Evolutionary conservation across 208 protist species (phyloP).

Genomic region (Trichomonas tenax): DNA sequence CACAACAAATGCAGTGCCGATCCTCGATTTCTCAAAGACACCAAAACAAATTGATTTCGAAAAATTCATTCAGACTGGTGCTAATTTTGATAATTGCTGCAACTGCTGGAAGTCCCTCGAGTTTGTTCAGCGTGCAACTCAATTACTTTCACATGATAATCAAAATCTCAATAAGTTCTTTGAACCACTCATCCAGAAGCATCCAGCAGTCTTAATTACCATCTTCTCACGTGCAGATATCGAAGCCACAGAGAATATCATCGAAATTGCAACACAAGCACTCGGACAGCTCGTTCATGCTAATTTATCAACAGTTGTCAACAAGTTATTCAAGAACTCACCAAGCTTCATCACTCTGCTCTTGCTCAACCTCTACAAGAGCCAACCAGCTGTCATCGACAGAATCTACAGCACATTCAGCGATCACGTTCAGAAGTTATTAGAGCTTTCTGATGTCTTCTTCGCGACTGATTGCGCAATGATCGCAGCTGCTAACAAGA

Average conservation of each 20-base stretch:
- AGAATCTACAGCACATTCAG: not conserved
- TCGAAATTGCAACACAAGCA: not conserved
- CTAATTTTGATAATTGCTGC: not conserved
- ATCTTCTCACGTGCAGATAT: not conserved
- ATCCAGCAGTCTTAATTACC: not conserved
- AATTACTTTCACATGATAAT: not conserved
- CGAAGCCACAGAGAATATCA: not conserved
- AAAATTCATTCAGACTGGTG: not conserved
- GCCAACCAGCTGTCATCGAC: not conserved
- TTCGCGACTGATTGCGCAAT: not conserved
- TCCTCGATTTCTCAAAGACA: not conserved
- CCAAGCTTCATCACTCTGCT: not conserved
- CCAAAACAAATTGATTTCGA: not conserved
- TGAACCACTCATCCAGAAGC: not conserved
- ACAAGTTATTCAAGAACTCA: not conserved
- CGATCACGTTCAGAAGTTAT: not conserved
- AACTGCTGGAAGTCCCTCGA: not conserved
- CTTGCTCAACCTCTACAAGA: not conserved
- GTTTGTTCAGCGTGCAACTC: not conserved
- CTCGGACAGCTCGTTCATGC: not conserved
- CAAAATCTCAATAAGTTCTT: not conserved
- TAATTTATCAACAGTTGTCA: not conserved
- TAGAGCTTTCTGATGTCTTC: not conserved
- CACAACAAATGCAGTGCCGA: not conserved
- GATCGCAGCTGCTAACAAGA: not conserved